Evolutionary conservation across 2,329 filamentous ascomycete genomes (phyloP).

Genomic region (Microsporum ferrugineum): DNA sequence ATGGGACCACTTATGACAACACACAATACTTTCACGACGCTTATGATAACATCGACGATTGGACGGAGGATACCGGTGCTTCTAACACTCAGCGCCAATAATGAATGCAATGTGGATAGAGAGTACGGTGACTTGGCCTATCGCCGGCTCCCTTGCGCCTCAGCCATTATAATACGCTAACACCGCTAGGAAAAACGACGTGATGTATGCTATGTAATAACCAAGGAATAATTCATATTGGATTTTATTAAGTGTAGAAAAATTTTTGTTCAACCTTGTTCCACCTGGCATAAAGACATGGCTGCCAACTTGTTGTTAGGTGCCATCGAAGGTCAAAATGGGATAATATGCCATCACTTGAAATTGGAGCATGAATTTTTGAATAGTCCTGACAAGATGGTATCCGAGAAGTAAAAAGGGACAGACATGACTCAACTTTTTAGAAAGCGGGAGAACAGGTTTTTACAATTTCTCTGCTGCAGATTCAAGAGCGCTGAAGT

Average conservation of each 20-base stretch:
- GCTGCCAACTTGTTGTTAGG: neutral
- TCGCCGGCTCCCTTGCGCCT: neutral
- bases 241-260: neutral
- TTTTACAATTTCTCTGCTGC: conserved; percentile 12
- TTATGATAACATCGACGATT: conserved; percentile 24
- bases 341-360: neutral
- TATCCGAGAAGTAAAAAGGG: neutral
- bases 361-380: neutral
- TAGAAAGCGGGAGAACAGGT: neutral
- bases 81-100: conserved; percentile 22
- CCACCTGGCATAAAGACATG: neutral
- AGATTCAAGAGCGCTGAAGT: conserved; percentile 13
- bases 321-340: neutral
- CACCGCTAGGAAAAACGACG: neutral
- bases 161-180: neutral
- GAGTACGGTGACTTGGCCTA: neutral
- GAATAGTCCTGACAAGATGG: neutral
- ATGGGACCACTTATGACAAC: neutral
- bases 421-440: neutral
- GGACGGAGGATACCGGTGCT: conserved; percentile 32
- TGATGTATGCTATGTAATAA: conserved; percentile 2
- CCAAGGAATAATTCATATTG: neutral
- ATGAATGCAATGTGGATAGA: neutral
- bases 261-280: no score
- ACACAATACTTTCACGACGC: conserved; percentile 5